phyloP scores from a whole-genome alignment of 2,329 filamentous ascomycete genomes.

The Cordyceps javanica region DNA sequence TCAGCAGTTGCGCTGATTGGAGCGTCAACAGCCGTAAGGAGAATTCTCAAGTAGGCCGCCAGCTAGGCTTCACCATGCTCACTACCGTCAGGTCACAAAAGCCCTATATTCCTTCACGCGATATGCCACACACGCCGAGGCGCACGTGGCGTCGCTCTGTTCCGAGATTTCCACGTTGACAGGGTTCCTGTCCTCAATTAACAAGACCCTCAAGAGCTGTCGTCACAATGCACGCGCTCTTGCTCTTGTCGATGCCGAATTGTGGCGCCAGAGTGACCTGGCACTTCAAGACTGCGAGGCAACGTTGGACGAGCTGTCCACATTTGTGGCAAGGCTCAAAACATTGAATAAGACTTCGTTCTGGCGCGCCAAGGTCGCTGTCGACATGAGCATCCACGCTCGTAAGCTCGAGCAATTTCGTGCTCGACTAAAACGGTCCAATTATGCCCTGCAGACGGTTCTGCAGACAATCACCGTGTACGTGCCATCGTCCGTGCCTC shows the following conservation, averaged over 20 bases:
- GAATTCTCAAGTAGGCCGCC: background rate
- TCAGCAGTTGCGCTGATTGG: background rate
- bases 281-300: background rate
- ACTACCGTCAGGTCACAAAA: background rate
- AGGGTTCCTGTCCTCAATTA: background rate
- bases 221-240: background rate
- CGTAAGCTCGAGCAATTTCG: background rate
- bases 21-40: background rate
- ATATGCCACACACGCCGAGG: background rate
- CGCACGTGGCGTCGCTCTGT: background rate
- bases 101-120: background rate
- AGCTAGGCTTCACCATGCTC: background rate
- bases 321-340: background rate
- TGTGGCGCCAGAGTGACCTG: background rate
- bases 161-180: background rate
- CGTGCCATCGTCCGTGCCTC: background rate
- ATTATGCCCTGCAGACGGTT: background rate
- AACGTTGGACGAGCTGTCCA: background rate
- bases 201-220: background rate
- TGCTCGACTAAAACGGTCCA: background rate
- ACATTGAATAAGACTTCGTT: background rate
- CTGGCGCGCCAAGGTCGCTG: background rate
- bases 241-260: background rate
- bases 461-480: background rate
- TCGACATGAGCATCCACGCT: constrained; percentile 1